A percentile compares a stretch with the other conserved stretches of the same genome.
phyloP scores from a whole-genome alignment of 129 eudicot genomes.

The Heracleum sosnowskyi region DNA sequence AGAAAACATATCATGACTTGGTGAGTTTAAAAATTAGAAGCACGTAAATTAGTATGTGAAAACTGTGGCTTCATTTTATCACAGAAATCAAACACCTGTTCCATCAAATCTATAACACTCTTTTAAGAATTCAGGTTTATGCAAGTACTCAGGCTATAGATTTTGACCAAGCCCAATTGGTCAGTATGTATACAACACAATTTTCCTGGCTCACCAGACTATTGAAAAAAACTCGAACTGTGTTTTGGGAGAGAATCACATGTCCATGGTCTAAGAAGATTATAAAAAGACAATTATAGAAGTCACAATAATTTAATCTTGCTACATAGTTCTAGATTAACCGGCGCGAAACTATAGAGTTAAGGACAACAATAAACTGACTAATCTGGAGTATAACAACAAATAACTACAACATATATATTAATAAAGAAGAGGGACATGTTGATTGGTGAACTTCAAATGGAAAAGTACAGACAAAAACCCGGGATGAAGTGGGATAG shows the following conservation, averaged over 20 bases:
- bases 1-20: background rate
- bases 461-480: conserved; percentile 3
- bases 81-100: background rate
- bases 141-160: background rate
- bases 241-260: background rate
- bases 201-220: background rate
- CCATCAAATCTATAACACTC: background rate
- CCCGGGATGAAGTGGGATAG: background rate
- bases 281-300: background rate
- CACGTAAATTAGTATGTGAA: background rate
- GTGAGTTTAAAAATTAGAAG: background rate
- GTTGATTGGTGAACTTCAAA: background rate
- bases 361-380: background rate
- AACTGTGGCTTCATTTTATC: background rate
- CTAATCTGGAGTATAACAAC: background rate
- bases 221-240: background rate
- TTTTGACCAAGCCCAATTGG: background rate
- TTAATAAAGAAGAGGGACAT: background rate
- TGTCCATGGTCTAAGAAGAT: background rate
- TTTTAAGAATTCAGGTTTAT: background rate
- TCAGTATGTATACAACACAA: background rate
- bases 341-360: background rate
- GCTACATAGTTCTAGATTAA: background rate
- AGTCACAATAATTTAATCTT: background rate
- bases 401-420: background rate